A percentile compares a stretch with the other conserved stretches of the same genome.
These are phyloP conservation scores for Thermothielavioides terrestris DNA, from an alignment of 495 filamentous ascomycete genomes.

Conservation along the genomic window DNA sequence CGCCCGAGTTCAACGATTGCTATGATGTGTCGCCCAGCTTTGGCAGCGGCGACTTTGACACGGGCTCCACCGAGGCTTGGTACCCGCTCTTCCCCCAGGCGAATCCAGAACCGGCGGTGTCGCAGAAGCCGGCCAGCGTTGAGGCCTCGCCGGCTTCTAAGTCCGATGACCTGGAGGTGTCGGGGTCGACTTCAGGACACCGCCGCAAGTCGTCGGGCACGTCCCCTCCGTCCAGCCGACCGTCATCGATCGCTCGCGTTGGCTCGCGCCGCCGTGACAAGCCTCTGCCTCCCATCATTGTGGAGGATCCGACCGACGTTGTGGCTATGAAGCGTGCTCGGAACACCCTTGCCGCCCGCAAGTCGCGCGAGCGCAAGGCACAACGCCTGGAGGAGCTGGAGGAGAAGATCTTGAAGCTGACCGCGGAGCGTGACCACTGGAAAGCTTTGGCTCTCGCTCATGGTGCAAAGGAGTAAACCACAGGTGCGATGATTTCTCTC, in stretches of 20 bases:
- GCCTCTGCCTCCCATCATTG: slow-evolving; percentile 68
- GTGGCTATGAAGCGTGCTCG: slow-evolving; percentile 85
- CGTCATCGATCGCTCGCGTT: slow-evolving; percentile 63
- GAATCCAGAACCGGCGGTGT: slow-evolving; percentile 9
- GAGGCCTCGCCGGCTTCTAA: slow-evolving; percentile 37
- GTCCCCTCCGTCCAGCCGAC: slow-evolving; percentile 45
- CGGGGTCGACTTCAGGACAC: slow-evolving; percentile 22
- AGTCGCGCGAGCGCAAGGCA: slow-evolving; percentile 79
- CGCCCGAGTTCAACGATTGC: slow-evolving; percentile 56
- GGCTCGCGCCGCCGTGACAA: slow-evolving; percentile 62
- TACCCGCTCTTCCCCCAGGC: slow-evolving; percentile 61
- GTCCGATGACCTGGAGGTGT: slow-evolving; percentile 33
- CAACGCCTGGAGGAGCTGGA: slow-evolving; percentile 57
- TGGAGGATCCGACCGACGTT: slow-evolving; percentile 62
- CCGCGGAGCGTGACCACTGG: slow-evolving; percentile 50
- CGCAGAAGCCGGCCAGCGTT: slow-evolving; percentile 17
- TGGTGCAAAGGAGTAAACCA: slow-evolving; percentile 29
- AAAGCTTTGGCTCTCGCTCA: slow-evolving; percentile 43
- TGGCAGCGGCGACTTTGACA: slow-evolving; percentile 40
- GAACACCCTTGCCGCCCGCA: slow-evolving; percentile 91
- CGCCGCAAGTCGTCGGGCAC: slow-evolving; percentile 39
- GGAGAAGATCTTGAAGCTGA: slow-evolving; percentile 41
- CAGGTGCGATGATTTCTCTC: slow-evolving; percentile 23
- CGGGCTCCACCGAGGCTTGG: slow-evolving; percentile 39
- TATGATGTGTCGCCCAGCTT: slow-evolving; percentile 72